Base-by-base conservation (phyloP, 2,329 filamentous ascomycete genomes). In the Epichloe gansuensis region DNA sequence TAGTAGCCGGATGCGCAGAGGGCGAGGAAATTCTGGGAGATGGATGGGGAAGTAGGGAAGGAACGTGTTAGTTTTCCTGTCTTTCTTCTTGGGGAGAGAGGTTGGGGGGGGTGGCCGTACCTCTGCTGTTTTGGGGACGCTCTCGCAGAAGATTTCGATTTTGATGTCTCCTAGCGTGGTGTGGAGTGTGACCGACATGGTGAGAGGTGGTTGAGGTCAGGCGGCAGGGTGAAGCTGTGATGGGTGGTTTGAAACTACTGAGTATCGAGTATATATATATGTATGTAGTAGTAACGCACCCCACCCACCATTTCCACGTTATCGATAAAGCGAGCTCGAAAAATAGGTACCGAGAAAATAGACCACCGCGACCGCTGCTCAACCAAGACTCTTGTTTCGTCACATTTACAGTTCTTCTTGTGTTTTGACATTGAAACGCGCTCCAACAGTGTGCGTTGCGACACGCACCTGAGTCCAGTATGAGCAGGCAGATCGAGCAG, bases 81-180 rank as follows among this genome's bases (percentile, higher is more conserved):
- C 31, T 48, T 46, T 9, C 2, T 35, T 46, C 12, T 47, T 21
- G 37, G 37, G 37, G 15, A 39, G 37, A 37, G 37, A 38, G 4
- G 37, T 13, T 12, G 13, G 0, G 37, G 2, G 34, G 34, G 7
- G 17, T 15, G 17, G 2, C 4, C 72, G 52, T 72, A 85, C 85
- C 72, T 95, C 88, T 57, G 90, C 86, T 0, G 93, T 95, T 68
- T 91, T 91, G 57, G 93, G 93, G 35, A 95, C 89, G 61, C 87
- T 85, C 68, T 96, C 89, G 74, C 91, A 97, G 73, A 96, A 97
- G 59, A 98, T 76, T 69, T 97, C 93, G 62, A 97, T 81, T 73
- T 97, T 98, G 66, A 98, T 78, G 70, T 93, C 85, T 65, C 93
- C 93, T 51, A 86, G 78, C 49, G 83, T 88, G 48, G 93, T 98